Conservation (phyloP, 2,329 filamentous ascomycete species). For the Torrubiellomyces zombiae region DNA sequence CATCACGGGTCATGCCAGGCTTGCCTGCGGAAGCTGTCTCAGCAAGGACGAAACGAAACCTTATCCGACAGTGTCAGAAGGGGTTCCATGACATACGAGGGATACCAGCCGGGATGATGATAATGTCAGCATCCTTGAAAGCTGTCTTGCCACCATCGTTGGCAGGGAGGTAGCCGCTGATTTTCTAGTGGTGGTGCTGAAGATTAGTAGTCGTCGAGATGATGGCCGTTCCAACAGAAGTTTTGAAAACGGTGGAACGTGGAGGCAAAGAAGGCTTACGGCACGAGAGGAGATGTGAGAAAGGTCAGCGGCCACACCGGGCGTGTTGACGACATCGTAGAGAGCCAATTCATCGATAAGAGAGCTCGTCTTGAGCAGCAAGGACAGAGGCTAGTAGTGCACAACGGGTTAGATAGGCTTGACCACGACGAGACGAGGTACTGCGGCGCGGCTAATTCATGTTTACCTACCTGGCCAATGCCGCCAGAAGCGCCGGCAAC, state of each 20-base stretch:
- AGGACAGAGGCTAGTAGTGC: conserved; percentile 63
- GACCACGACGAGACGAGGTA: conserved; percentile 1
- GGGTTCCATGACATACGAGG: conserved; percentile 48
- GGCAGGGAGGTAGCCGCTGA: conserved; percentile 73
- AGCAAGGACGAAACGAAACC: no score
- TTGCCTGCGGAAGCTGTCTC: conserved; percentile 62
- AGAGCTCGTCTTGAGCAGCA: conserved; percentile 82
- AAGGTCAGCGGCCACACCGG: conserved; percentile 87
- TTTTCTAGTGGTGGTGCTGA: conserved; percentile 46
- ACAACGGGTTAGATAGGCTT: neutral
- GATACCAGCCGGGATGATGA: conserved; percentile 95
- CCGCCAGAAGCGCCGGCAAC: conserved; percentile 95
- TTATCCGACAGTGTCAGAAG: neutral
- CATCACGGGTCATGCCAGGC: conserved; percentile 97
- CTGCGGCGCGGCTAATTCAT: conserved; percentile 2
- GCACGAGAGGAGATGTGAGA: conserved; percentile 92
- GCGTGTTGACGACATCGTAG: conserved; percentile 99
- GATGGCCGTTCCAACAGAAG: conserved; percentile 1
- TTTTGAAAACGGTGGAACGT: conserved; percentile 1
- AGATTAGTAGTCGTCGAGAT: conserved; percentile 2
- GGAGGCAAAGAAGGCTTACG: conserved; percentile 24
- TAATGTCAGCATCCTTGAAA: conserved; percentile 84
- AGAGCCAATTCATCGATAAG: conserved; percentile 84
- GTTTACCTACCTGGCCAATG: conserved; percentile 73
- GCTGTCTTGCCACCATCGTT: conserved; percentile 75